phyloP scores from a whole-genome alignment of 257 asterid genomes.

The Solanum paucissectum region DNA sequence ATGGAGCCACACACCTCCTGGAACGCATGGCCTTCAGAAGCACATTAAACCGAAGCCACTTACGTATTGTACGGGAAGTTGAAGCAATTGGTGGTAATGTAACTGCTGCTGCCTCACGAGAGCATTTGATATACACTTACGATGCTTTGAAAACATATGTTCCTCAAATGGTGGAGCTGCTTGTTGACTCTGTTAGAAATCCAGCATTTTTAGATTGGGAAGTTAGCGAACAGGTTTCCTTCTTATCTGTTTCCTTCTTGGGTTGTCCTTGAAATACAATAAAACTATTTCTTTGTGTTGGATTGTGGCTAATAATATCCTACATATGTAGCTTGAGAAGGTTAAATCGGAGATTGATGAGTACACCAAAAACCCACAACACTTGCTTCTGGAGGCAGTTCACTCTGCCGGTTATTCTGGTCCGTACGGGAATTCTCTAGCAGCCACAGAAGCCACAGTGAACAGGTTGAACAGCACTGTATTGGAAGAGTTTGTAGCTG shows the following conservation, averaged over 20 bases:
- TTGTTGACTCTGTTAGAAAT: constrained; percentile 67
- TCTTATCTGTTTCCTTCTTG: neutral
- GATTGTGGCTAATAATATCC: neutral
- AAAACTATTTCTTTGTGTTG: neutral
- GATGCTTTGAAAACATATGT: constrained; percentile 62
- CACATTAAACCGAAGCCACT: constrained; percentile 69
- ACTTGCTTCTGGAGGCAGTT: constrained; percentile 72
- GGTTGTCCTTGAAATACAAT: neutral
- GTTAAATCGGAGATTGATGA: constrained; percentile 48
- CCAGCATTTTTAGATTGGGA: constrained; percentile 96
- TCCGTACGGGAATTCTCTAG: constrained; percentile 44
- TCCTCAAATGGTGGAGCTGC: constrained; percentile 91
- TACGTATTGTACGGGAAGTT: constrained; percentile 71
- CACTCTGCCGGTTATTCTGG: constrained; percentile 75
- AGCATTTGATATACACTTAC: constrained; percentile 68
- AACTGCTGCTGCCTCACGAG: constrained; percentile 60
- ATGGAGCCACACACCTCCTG: constrained; percentile 74
- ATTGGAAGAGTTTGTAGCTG: constrained; percentile 71
- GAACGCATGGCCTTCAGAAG: constrained; percentile 93
- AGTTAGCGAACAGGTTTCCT: constrained; percentile 73
- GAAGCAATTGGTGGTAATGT: constrained; percentile 92
- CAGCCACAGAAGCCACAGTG: constrained; percentile 59
- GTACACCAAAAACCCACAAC: constrained; percentile 56
- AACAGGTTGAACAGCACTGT: constrained; percentile 39
- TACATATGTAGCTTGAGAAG: constrained; percentile 40